Base-by-base conservation (phyloP, 441 rosid species). In the Hypseocharis bilobata region DNA sequence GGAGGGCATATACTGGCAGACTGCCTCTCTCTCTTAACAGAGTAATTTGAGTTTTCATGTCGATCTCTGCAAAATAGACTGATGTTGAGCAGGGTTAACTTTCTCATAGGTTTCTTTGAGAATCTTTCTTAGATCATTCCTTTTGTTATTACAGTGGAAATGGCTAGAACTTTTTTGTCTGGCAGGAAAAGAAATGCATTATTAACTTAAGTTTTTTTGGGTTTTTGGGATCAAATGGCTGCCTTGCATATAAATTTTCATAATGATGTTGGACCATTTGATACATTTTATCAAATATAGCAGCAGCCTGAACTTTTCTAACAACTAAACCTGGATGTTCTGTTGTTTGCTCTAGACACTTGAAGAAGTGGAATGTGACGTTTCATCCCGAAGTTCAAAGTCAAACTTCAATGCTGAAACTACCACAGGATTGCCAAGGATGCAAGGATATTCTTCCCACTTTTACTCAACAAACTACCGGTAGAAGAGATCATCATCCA, bases 291-390 rank as follows among this genome's bases (percentile, higher is more conserved):
- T n/a, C 11, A 49, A 38, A 8, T 57, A 4, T 67, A 45, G 25
- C 23, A 45, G 25, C 23, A 47, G 11, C 10, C 23, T 32, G 6
- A 17, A 2, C 5, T 47, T 7, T 58, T 8, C 34, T 23, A 47
- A 29, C 49, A 29, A 28, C 30, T 29, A 65, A 61, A 22, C 58
- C 62, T 63, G 29, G 57, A 6, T 22, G 6, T 8, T 13, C 28
- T 54, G n/a, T 3, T 49, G 3, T 34, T 66, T 68, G 19, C 62
- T 71, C 22, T 28, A 76, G 80, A 49, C 69, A 4, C 66, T 76
- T 3, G 68, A 60, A 20, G 74, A 71, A 29, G 74, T 79, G 25
- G 72, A 71, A 67, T 73, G 60, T 20, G 78, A 73, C 2, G 63
- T 73, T 10, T 69, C 69, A 6, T 55, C 61, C 30, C 66, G 49